These are phyloP conservation scores for Ganoderma boninense DNA, from an alignment of 1,284 basidiomycete species.

Conservation along the genomic window DNA sequence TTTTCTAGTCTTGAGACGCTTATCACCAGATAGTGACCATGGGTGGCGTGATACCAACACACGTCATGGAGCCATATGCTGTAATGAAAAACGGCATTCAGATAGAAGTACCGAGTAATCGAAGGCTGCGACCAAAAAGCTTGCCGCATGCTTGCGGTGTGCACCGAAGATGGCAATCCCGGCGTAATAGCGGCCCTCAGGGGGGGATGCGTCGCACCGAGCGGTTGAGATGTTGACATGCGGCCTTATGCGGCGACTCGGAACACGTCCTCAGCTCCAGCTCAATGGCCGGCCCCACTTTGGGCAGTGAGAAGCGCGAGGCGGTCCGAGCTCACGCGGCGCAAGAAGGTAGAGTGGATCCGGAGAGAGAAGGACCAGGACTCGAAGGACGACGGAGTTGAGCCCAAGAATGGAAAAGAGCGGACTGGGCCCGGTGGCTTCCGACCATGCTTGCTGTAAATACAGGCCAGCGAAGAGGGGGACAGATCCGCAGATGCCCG, in stretches of 20 bases:
- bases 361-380: neutral
- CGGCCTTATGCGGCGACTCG: constrained; percentile 54
- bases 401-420: neutral
- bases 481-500: constrained; percentile 74
- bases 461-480: constrained; percentile 72
- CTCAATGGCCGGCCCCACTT: constrained; percentile 34
- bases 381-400: neutral
- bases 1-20: constrained; percentile 70
- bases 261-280: constrained; percentile 42
- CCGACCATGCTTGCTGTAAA: constrained; percentile 57
- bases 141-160: constrained; percentile 64
- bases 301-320: constrained; percentile 52
- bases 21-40: constrained; percentile 79
- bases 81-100: constrained; percentile 19
- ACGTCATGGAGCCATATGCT: constrained; percentile 74
- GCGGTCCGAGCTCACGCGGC: constrained; percentile 52
- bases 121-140: constrained; percentile 31
- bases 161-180: constrained; percentile 78
- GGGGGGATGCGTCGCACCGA: constrained; percentile 73
- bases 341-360: constrained; percentile 51
- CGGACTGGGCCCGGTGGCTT: neutral
- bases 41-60: constrained; percentile 77
- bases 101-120: constrained; percentile 9
- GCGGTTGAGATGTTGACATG: constrained; percentile 71
- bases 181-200: constrained; percentile 63